phyloP scores from a whole-genome alignment of 2,329 filamentous ascomycete genomes.

The Fusarium sororula region DNA sequence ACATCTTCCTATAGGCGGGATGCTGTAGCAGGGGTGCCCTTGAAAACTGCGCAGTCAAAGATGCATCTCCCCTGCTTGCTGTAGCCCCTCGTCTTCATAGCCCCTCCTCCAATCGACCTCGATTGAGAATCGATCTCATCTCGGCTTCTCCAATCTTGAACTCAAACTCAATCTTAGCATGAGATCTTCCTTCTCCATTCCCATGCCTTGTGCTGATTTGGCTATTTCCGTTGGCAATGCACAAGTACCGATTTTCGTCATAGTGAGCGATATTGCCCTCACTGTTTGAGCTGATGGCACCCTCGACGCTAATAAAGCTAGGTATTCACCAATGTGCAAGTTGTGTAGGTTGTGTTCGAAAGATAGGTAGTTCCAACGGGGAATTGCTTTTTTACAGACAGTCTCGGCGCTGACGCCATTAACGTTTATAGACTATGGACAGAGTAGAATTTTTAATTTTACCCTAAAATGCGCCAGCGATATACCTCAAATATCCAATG shows the following conservation, averaged over 20 bases:
- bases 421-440: not conserved
- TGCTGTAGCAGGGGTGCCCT: not conserved
- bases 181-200: not conserved
- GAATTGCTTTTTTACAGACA: conserved; percentile 33
- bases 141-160: conserved; percentile 3
- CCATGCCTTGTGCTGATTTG: not conserved
- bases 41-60: not conserved
- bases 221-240: not conserved
- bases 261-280: not conserved
- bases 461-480: not conserved
- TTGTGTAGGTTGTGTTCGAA: not conserved
- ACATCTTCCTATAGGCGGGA: not conserved
- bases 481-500: not conserved
- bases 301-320: not conserved
- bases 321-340: not conserved
- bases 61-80: not conserved
- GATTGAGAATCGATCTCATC: conserved; percentile 5
- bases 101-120: conserved; percentile 5
- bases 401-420: conserved; percentile 30
- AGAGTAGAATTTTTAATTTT: not conserved
- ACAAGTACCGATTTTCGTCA: not conserved
- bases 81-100: no score
- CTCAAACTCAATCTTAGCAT: conserved; percentile 3
- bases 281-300: not conserved
- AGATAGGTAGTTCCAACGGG: not conserved